phyloP scores from a whole-genome alignment of 345 rosid genomes.

The Bruguiera gymnorhiza region DNA sequence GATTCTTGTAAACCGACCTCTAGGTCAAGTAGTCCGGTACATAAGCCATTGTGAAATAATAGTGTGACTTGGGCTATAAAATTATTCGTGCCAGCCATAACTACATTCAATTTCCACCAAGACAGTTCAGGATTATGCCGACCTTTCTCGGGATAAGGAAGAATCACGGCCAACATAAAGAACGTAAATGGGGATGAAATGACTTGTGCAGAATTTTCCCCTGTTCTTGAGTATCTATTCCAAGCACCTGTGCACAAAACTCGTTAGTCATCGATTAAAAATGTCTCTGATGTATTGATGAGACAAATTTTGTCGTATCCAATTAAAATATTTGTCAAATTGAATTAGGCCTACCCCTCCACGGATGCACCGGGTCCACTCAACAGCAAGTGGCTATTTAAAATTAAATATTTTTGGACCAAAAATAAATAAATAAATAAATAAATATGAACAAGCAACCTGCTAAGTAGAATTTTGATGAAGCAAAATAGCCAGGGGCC shows the following conservation, averaged over 20 bases:
- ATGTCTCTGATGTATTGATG: too few relatives aligned
- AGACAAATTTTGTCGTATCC: too few relatives aligned
- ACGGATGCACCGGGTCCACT: too few relatives aligned
- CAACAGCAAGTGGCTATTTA: too few relatives aligned
- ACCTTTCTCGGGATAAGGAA: conserved; percentile 45
- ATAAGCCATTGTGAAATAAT: neutral
- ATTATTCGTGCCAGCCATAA: neutral
- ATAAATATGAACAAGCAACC: too few relatives aligned
- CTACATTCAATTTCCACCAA: neutral
- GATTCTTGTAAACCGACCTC: conserved; percentile 46
- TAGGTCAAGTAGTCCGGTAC: conserved; percentile 16
- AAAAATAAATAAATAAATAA: too few relatives aligned
- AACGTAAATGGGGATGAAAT: conserved; percentile 21
- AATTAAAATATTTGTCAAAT: too few relatives aligned
- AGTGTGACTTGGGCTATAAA: neutral
- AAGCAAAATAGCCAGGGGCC: too few relatives aligned
- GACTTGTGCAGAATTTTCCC: neutral
- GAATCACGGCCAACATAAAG: conserved; percentile 55
- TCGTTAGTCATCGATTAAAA: too few relatives aligned
- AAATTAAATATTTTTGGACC: too few relatives aligned
- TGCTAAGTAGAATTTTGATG: too few relatives aligned
- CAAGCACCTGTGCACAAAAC: neutral
- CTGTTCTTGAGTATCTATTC: neutral
- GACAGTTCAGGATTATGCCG: conserved; percentile 40
- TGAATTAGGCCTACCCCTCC: too few relatives aligned